These are phyloP conservation scores for Thermomyces lanuginosus DNA, from an alignment of 2,329 filamentous ascomycete species.

Conservation along the genomic window DNA sequence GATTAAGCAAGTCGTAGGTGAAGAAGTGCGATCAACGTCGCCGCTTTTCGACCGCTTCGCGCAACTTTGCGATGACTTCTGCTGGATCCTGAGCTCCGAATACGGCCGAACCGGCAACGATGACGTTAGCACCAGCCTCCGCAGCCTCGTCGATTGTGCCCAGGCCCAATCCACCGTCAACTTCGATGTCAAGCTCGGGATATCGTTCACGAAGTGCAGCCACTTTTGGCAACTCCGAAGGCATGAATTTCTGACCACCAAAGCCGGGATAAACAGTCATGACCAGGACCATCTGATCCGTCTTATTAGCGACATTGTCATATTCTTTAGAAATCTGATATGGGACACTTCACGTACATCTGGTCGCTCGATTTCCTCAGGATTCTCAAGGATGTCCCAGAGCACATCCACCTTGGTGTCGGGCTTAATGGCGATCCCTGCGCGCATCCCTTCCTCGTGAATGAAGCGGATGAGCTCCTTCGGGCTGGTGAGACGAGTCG, in stretches of 20 bases:
- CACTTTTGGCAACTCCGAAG: slow-evolving; percentile 87
- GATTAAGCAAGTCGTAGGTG: no score
- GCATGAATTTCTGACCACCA: slow-evolving; percentile 97
- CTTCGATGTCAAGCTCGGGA: slow-evolving; percentile 88
- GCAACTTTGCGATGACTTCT: slow-evolving; percentile 69
- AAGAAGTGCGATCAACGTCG: slow-evolving; percentile 8
- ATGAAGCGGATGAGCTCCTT: slow-evolving; percentile 79
- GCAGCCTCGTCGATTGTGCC: slow-evolving; percentile 86
- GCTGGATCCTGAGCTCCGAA: slow-evolving; percentile 81
- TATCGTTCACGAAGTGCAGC: slow-evolving; percentile 66
- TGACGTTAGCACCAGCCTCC: slow-evolving; percentile 91
- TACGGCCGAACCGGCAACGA: slow-evolving; percentile 89
- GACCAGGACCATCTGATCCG: slow-evolving; percentile 74
- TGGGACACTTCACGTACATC: slow-evolving; percentile 49
- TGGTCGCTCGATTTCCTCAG: slow-evolving; percentile 57
- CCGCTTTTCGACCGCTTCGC: slow-evolving; percentile 58
- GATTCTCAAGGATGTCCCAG: slow-evolving; percentile 69
- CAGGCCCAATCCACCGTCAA: slow-evolving; percentile 80
- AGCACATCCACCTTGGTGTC: slow-evolving; percentile 79
- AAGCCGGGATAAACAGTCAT: slow-evolving; percentile 99
- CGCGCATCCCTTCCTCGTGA: slow-evolving; percentile 71
- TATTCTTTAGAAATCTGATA: slow-evolving; percentile 1
- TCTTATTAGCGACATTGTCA: slow-evolving; percentile 1
- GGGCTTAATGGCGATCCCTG: slow-evolving; percentile 91
- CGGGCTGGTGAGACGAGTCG: slow-evolving; percentile 56